Base-by-base conservation (phyloP, 345 rosid species). In the Noccaea caerulescens region DNA sequence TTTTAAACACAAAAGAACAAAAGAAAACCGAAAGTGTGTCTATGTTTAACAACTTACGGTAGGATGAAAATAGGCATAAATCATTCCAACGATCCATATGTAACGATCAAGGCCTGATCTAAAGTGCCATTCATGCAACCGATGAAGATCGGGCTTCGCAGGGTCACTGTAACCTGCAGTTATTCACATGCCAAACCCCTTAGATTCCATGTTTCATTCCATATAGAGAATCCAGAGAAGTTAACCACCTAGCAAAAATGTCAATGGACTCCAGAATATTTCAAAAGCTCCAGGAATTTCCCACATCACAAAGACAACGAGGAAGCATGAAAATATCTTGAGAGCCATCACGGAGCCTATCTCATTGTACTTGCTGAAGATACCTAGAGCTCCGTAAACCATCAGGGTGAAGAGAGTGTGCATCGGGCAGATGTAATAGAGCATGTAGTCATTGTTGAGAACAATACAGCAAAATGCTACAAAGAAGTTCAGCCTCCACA, bases 91-190 rank as follows among this genome's bases (percentile, higher is more conserved):
- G 65, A 89, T 91, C 96, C 99, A 91, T 78, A 94, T 89, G 72
- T 91, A 94, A 80, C 96, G 98, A 69, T 94, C 96, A 61, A 94
- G 96, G 77, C 96, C 98, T 27, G 99, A 91, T 89, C 99, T 88
- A 81, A 94, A 94, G 69, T 91, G 95, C 96, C 99, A 94, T 68
- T 89, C 99, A 66, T 94, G 92, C 63, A 89, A 57, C 52, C 85
- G 83, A 66, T 90, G 79, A 30, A 94, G 96, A 80, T 88, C 88
- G 0, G 93, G 98, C 76, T 94, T 94, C 18, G 86, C 96, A 53
- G 96, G 99, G 81, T 94, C 98, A 60, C 80, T 80, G 80, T 94
- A 91, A 33, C 92, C 97, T 89, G 88, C 73, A 77, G 66, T 14
- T 66, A 9, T 54, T 57, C 57, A 64, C 66, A 63, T 10, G 18